A percentile compares a stretch with the other conserved stretches of the same genome.
Conservation (phyloP, 2,329 filamentous ascomycete genomes). For the Emmonsiellopsis sp. region DNA sequence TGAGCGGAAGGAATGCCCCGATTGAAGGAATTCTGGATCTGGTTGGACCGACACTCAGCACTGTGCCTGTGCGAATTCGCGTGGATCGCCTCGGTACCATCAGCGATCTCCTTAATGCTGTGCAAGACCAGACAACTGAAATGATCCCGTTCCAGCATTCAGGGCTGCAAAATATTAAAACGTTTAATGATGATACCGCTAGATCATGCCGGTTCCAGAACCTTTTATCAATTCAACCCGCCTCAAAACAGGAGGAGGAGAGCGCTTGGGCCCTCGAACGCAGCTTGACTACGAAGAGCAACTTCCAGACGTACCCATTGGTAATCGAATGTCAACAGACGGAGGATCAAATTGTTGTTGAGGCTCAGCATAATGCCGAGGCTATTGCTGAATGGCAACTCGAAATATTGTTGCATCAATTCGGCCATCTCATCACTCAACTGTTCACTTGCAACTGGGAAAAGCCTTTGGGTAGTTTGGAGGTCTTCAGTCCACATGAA, state of each 20-base stretch:
- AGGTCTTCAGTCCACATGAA: not conserved
- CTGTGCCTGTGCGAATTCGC: conserved; percentile 28
- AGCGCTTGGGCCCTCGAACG: not conserved
- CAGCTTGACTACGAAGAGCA: not conserved
- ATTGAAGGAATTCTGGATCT: conserved; percentile 30
- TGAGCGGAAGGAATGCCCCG: conserved; percentile 30
- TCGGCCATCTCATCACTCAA: not conserved
- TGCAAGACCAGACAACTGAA: conserved; percentile 44
- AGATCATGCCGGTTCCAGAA: conserved; percentile 30
- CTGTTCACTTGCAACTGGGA: not conserved
- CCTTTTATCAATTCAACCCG: conserved; percentile 23
- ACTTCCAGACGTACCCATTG: not conserved
- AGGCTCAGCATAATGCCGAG: not conserved
- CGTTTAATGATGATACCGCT: conserved; percentile 37
- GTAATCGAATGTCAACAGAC: not conserved
- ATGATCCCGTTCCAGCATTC: conserved; percentile 51
- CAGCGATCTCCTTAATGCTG: conserved; percentile 40
- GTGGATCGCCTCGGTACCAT: conserved; percentile 24
- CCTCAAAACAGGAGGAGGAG: not conserved
- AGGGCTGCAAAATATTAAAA: conserved; percentile 33
- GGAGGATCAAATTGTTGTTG: not conserved
- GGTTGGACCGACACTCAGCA: conserved; percentile 32
- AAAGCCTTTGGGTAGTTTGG: not conserved
- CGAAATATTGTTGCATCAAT: not conserved
- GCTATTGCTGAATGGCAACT: not conserved